phyloP scores from a whole-genome alignment of 129 eudicot genomes.

The Tagetes erecta region DNA sequence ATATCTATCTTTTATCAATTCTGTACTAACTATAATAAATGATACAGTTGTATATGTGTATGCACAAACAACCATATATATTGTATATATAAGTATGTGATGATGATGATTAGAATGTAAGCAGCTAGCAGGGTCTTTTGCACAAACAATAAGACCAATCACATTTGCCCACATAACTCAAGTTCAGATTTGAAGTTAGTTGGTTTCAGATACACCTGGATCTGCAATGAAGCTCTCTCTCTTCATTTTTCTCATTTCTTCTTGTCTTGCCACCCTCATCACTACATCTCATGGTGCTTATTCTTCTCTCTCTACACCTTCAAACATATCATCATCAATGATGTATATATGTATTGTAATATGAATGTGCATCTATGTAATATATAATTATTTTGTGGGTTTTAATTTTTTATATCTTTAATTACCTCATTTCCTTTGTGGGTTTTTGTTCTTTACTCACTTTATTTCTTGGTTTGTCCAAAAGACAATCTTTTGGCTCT shows the following conservation, averaged over 20 bases:
- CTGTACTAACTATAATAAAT: neutral
- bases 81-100: conserved; percentile 14
- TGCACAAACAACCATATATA: neutral
- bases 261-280: conserved; percentile 41
- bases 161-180: conserved; percentile 49
- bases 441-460: neutral
- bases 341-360: too few relatives aligned
- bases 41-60: conserved; percentile 11
- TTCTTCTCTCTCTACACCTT: neutral
- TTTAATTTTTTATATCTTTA: too few relatives aligned
- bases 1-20: neutral
- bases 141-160: conserved; percentile 67
- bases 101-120: conserved; percentile 25
- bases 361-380: too few relatives aligned
- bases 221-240: conserved; percentile 33
- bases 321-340: neutral
- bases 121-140: conserved; percentile 20
- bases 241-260: conserved; percentile 37
- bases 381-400: too few relatives aligned
- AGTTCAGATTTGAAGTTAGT: conserved; percentile 17
- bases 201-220: conserved; percentile 8
- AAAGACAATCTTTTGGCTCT: conserved; percentile 18
- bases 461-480: neutral
- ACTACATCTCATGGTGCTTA: conserved; percentile 60
- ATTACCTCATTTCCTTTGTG: neutral